These are phyloP conservation scores for Raddia distichophylla DNA, from an alignment of 176 grass and related monocot species.

Conservation along the genomic window DNA sequence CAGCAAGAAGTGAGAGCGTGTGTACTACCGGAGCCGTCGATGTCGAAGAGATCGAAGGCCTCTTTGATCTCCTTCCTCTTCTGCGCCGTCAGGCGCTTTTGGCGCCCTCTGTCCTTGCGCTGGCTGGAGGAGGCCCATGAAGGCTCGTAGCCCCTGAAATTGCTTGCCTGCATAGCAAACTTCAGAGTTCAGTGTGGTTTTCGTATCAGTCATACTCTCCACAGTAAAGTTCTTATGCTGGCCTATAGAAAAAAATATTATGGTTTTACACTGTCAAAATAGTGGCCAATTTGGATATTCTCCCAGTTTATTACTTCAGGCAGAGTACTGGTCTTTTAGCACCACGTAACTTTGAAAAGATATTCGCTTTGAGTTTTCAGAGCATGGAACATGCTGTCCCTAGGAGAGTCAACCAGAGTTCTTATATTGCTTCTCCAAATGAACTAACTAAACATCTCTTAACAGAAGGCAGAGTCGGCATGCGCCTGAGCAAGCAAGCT, in stretches of 20 bases:
- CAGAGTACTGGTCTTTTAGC: too few relatives aligned
- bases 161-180: slow-evolving; percentile 14
- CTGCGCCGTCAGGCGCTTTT: slow-evolving; percentile 49
- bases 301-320: too few relatives aligned
- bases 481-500: background rate
- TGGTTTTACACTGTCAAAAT: background rate
- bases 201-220: background rate
- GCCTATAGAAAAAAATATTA: background rate
- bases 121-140: slow-evolving; percentile 22
- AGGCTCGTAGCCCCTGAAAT: slow-evolving; percentile 19
- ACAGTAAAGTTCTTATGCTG: background rate
- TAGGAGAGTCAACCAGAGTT: background rate
- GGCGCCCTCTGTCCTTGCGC: slow-evolving; percentile 17
- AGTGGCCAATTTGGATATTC: too few relatives aligned
- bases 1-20: background rate
- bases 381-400: background rate
- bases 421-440: background rate
- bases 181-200: slow-evolving; percentile 20
- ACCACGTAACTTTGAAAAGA: background rate
- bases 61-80: slow-evolving; percentile 82
- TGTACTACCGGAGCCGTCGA: slow-evolving; percentile 80
- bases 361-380: background rate
- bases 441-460: background rate
- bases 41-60: slow-evolving; percentile 83
- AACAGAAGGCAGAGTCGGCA: background rate